Base-by-base conservation (phyloP, 2,329 filamentous ascomycete genomes). In the Ciborinia camelliae region DNA sequence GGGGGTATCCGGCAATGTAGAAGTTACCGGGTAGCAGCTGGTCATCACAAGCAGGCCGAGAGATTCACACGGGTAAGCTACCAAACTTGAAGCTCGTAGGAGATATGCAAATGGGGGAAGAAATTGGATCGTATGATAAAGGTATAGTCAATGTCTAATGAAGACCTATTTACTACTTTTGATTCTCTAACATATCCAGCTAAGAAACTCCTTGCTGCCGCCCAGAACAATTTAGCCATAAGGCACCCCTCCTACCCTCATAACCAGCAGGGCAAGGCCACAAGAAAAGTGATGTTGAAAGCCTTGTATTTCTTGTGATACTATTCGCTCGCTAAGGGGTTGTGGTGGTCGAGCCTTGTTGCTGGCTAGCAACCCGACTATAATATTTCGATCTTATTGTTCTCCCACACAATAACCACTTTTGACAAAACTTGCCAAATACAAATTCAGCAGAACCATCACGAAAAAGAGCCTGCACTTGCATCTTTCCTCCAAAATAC, bases 341-440 rank as follows among this genome's bases (percentile, higher is more conserved):
- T 55, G 23, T 55, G 37, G 15, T 55, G 9, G 20, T 47, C 30
- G 28, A 45, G 55, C 41, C 55, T 58, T 26, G 55, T 58, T 58
- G 55, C 55, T 47, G n/a, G 15, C 20, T 23, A 58, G 55, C 41
- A 58, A 58, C 41, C 35, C 43, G 41, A 8, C 30, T 47, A 58
- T 26, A 47, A 35, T 35, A 47, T 10, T 35, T 35, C 7, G 15
- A 58, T 4, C 14, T 58, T 35, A 58, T 47, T 58, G 41, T 58
- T 47, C 55, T 58, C n/a, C 35, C 55, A 8, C 55, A 58, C 55
- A 58, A 58, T 58, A 47, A 58, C 55, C 55, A 58, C 55, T 47
- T 58, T 47, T 20, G 30, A 58, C n/a, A 47, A 23, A 58, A 18
- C 3, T 55, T 39, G 23, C 9, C 14, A 58, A 47, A 58, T 47